Base-by-base conservation (phyloP, 257 asterid species). In the Fraxinus excelsior region DNA sequence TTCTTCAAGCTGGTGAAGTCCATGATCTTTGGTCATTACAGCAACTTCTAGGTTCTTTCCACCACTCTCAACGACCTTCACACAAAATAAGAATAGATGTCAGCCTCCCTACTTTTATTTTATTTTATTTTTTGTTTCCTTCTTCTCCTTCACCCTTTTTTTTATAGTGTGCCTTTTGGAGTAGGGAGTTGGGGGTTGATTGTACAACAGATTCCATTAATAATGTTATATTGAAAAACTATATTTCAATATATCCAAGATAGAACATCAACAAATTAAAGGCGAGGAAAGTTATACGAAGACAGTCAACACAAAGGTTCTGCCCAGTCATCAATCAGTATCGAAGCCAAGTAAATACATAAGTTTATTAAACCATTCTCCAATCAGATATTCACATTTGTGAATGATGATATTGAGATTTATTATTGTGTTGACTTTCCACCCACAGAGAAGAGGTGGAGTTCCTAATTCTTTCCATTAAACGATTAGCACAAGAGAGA, bases 11-110 rank as follows among this genome's bases (percentile, higher is more conserved):
- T 92, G 97, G 73, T 68, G 82, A 79, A 92, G 86, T 72, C 97
- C 99, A 21, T 80, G 78, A 38, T 92, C 92, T 81, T 86, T 92
- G 7, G 97, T 94, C 97, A 94, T 94, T 44, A 94, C 95, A 67
- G 96, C 99, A 64, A 92, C 97, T 86, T 95, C 99, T 16, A 95
- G 89, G 90, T 95, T 95, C 91, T 92, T 95, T 79, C 99, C 99
- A 25, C 97, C 99, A 70, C 97, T 91, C 85, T 94, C 98, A 62
- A 94, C 98, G 71, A 92, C 98, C 98, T 94, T 81, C 62, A 79
- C 75, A 70, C 1, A 56, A 73, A 46, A 46, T 44, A 58, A 76
- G 46, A 70, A 58, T 42, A 42, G 46, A 40, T 40, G 49, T 40
- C 49, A 40, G 49, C 1, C 4, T 42, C 18, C 0, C 1, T 35